Evolutionary conservation across 2,329 filamentous ascomycete genomes (phyloP), one percentile per base, ranked within the genome.

Genomic region (Fusarium anguioides): DNA sequence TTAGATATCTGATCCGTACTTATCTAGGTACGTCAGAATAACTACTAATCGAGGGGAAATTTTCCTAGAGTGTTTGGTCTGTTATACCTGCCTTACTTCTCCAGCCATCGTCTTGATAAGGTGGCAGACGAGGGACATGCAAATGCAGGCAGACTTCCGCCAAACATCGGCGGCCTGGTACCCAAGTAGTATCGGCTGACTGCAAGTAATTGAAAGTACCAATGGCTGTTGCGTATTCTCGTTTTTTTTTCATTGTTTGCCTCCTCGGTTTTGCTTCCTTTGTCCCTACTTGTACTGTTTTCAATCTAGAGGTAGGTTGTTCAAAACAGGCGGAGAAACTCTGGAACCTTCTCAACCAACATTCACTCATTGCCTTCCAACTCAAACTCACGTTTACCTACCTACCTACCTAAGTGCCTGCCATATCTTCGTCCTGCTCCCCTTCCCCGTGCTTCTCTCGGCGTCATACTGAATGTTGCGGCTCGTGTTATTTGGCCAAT

Each of bases 111-210:
- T n/a, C n/a, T n/a, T 29, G 12, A 29, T 9, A 9, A 29, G 27
- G 8, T 31, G 17, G 12, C 15, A 33, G 6, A n/a, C 7, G 15
- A 33, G 17, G 41, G 18, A 48, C 42, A 27, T 24, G 24, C 39
- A 49, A 33, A 15, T 8, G 14, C 23, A 41, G 41, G 26, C 31
- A 41, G 42, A 50, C 54, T 49, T 26, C 21, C 55, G 41, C 52
- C 51, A 46, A 46, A 41, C 24, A 61, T 42, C 29, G 21, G 45
- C 46, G 47, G 39, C 46, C 44, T 27, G 10, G 6, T 26, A 26
- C 24, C 24, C 10, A 26, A 26, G 6, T 26, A 48, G 26, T 50
- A 57, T 42, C 64, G 64, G 60, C 41, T 68, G 54, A 53, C 54
- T 50, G 39, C 64, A 60, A 46, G 53, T 23, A 21, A 12, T 23